phyloP scores from a whole-genome alignment of 495 filamentous ascomycete species.

The Trichocladium antarcticum region DNA sequence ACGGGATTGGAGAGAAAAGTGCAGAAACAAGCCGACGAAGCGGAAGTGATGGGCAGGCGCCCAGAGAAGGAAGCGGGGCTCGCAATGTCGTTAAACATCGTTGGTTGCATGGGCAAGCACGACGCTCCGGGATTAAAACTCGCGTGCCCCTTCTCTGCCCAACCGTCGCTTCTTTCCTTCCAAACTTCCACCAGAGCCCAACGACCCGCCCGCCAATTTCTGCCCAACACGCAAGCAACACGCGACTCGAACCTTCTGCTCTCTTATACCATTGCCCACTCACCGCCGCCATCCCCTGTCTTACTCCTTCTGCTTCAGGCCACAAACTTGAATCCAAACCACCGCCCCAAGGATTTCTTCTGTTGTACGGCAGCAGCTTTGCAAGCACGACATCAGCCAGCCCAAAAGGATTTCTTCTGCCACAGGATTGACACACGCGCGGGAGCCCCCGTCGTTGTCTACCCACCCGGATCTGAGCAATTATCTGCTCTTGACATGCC shows the following conservation, averaged over 20 bases:
- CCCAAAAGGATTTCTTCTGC: constrained; percentile 21
- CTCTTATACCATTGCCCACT: background rate
- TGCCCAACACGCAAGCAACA: constrained; percentile 31
- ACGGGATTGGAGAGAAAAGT: constrained; percentile 8
- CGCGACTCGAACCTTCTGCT: constrained; percentile 1
- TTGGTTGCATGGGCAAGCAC: background rate
- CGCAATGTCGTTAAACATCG: background rate
- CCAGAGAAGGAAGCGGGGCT: constrained; percentile 12
- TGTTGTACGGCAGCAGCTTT: constrained; percentile 16
- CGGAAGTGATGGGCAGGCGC: constrained; percentile 9
- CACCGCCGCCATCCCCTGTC: background rate
- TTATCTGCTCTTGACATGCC: constrained; percentile 13
- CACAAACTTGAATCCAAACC: background rate
- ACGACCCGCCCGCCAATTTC: constrained; percentile 28
- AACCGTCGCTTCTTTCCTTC: constrained; percentile 30
- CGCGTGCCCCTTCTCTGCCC: constrained; percentile 39
- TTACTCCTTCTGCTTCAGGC: background rate
- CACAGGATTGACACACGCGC: constrained; percentile 14
- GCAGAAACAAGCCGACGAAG: constrained; percentile 13
- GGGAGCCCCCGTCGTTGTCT: constrained; percentile 13
- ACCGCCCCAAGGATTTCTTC: constrained; percentile 12
- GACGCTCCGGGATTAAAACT: constrained; percentile 34
- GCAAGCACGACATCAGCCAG: constrained; percentile 17
- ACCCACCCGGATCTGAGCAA: constrained; percentile 14
- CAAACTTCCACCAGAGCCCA: constrained; percentile 34